Evolutionary conservation across 2,329 filamentous ascomycete species (phyloP).

Genomic region (Stagonosporopsis tanaceti): DNA sequence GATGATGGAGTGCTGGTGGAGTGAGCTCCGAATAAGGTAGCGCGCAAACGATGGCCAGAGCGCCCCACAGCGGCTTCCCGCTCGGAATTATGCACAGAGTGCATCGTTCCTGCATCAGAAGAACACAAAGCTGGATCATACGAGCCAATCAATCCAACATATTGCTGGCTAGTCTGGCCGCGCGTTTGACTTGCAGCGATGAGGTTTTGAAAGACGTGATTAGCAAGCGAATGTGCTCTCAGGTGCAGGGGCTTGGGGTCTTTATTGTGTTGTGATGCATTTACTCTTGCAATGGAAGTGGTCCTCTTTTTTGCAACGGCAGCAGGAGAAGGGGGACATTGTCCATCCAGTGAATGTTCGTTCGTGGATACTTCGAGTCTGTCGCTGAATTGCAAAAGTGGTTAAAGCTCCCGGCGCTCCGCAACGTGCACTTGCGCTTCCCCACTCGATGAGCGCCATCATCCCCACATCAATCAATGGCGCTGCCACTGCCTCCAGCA

Average conservation of each 20-base stretch:
- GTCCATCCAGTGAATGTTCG: too few species aligned
- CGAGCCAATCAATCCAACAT: background rate
- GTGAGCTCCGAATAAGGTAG: conserved; percentile 38
- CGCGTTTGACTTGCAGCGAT: too few species aligned
- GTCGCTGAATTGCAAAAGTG: conserved; percentile 1
- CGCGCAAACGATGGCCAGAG: conserved; percentile 15
- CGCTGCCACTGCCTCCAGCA: conserved; percentile 44
- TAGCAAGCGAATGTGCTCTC: background rate
- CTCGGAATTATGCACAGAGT: conserved; percentile 1
- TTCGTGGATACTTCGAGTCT: background rate
- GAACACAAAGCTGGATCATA: background rate
- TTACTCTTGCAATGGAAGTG: too few species aligned
- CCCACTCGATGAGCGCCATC: conserved; percentile 4
- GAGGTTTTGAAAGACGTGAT: background rate
- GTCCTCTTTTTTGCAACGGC: too few species aligned
- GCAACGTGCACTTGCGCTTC: conserved; percentile 9
- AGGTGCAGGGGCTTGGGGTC: too few species aligned
- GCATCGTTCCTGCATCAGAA: conserved; percentile 2
- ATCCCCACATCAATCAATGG: conserved; percentile 29
- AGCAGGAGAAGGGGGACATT: too few species aligned
- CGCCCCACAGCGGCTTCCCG: conserved; percentile 9
- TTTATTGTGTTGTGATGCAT: too few species aligned
- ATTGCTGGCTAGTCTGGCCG: too few species aligned
- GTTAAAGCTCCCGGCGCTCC: conserved; percentile 32
- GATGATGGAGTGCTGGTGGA: conserved; percentile 22